Evolutionary conservation across 768 basidiomycete genomes (phyloP).

Genomic region (Leccinum obscurum): DNA sequence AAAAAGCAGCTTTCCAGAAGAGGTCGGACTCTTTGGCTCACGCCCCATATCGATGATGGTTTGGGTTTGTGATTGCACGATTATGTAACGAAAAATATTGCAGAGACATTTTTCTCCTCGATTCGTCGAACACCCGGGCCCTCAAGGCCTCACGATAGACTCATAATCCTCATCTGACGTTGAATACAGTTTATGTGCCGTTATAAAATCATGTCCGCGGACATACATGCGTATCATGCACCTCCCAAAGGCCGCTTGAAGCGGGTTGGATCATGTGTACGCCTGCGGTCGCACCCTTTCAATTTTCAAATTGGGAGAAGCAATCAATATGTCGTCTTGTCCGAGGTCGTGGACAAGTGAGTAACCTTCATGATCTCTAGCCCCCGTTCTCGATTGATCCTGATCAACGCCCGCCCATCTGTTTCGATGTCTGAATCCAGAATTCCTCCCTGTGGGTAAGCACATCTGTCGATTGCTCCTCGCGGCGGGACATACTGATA

Average conservation of each 20-base stretch:
- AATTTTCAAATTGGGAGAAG: constrained; percentile 43
- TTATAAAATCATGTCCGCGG: too few species aligned
- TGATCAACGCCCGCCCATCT: constrained; percentile 35
- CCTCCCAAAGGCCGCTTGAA: too few species aligned
- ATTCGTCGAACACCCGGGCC: too few species aligned
- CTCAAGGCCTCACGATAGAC: too few species aligned
- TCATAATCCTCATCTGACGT: too few species aligned
- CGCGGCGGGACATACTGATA: background rate
- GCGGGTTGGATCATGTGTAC: too few species aligned
- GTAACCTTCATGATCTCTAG: constrained; percentile 29
- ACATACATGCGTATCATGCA: too few species aligned
- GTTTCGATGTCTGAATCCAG: constrained; percentile 93
- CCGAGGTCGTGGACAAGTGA: constrained; percentile 95
- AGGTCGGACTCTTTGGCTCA: background rate
- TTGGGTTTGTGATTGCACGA: background rate
- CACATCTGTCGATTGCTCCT: constrained; percentile 8
- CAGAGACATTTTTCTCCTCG: too few species aligned
- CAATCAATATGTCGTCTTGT: constrained; percentile 85
- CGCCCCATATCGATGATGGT: background rate
- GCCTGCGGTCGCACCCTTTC: too few species aligned
- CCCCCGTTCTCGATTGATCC: constrained; percentile 1
- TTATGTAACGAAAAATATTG: background rate
- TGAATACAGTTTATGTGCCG: too few species aligned
- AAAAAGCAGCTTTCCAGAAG: background rate
- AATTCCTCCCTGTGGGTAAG: constrained; percentile 94